These are phyloP conservation scores for Heterobasidion parviporum DNA, from an alignment of 1,284 basidiomycete species.

Conservation along the genomic window DNA sequence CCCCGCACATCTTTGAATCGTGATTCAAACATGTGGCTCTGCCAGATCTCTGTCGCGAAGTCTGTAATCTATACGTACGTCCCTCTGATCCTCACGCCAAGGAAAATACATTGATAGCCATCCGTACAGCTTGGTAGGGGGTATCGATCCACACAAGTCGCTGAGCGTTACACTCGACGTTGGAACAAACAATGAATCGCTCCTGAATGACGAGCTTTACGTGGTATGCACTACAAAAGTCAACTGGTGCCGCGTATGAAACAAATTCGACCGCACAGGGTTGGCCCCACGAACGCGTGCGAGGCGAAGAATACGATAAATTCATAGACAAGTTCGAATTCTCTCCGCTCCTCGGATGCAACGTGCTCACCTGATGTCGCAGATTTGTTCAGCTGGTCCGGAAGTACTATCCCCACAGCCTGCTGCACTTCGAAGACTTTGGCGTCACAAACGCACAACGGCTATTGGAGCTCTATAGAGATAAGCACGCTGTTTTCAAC, in stretches of 20 bases:
- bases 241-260: neutral
- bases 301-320: constrained; percentile 56
- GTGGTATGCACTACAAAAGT: constrained; percentile 35
- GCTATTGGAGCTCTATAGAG: constrained; percentile 61
- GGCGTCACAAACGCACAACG: constrained; percentile 69
- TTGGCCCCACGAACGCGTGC: constrained; percentile 55
- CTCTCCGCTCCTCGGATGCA: neutral
- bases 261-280: constrained; percentile 32
- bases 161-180: constrained; percentile 69
- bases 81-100: neutral
- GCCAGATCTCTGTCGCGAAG: constrained; percentile 82
- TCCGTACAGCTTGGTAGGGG: constrained; percentile 57
- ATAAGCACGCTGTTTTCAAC: constrained; percentile 68
- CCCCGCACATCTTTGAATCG: neutral
- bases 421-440: constrained; percentile 77
- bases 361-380: constrained; percentile 17
- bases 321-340: constrained; percentile 56
- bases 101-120: neutral
- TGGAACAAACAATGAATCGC: constrained; percentile 65
- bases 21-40: neutral
- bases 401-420: constrained; percentile 34
- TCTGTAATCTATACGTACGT: constrained; percentile 73
- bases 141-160: constrained; percentile 67
- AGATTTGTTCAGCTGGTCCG: constrained; percentile 38
- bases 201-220: constrained; percentile 59